Evolutionary conservation across 2,329 filamentous ascomycete species (phyloP).

Genomic region (Didymella segeticola): DNA sequence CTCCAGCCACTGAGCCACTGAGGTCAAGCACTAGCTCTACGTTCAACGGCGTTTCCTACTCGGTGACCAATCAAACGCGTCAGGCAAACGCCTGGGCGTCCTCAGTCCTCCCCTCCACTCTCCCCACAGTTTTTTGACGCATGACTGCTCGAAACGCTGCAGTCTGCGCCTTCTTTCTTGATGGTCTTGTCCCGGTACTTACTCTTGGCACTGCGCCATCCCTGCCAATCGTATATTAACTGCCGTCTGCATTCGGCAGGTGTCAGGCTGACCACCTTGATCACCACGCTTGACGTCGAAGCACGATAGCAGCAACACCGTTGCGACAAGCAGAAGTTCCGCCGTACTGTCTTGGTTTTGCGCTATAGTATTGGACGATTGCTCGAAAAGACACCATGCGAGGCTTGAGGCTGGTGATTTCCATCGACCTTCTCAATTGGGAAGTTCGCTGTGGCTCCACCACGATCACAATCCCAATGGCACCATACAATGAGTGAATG

Average conservation of each 20-base stretch:
- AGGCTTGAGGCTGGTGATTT: neutral
- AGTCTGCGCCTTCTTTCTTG: constrained; percentile 14
- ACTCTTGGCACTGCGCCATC: constrained; percentile 8
- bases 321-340: constrained; percentile 1
- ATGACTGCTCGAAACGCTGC: constrained; percentile 3
- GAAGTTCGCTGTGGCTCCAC: neutral
- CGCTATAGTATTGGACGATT: constrained; percentile 10
- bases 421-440: constrained; percentile 17
- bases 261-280: constrained; percentile 16
- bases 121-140: neutral
- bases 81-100: neutral
- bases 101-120: neutral
- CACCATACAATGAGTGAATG: constrained; percentile 15
- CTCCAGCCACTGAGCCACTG: constrained; percentile 1
- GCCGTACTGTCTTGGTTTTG: constrained; percentile 11
- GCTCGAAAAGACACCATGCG: neutral
- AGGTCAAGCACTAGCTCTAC: constrained; percentile 1
- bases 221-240: constrained; percentile 8
- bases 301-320: constrained; percentile 5
- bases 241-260: constrained; percentile 14
- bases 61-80: neutral
- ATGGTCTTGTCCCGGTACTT: constrained; percentile 18
- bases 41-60: neutral
- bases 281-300: constrained; percentile 1
- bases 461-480: constrained; percentile 1